phyloP scores from a whole-genome alignment of 2,329 filamentous ascomycete genomes.

The Blumeria graminis region DNA sequence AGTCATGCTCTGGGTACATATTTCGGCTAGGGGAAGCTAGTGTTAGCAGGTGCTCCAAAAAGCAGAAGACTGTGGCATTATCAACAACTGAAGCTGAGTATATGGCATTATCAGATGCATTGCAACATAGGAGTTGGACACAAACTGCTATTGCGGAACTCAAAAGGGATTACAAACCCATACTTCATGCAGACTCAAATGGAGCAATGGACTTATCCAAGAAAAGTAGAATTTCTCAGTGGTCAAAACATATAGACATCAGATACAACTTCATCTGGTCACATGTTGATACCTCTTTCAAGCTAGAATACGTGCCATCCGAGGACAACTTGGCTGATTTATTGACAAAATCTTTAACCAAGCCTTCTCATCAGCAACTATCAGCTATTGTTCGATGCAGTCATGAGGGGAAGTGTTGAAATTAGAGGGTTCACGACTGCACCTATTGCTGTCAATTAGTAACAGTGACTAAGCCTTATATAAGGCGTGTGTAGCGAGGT shows the following conservation, averaged over 20 bases:
- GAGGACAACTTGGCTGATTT: neutral
- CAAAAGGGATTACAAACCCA: neutral
- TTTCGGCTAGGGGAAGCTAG: neutral
- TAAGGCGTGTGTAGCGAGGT: no score
- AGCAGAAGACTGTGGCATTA: neutral
- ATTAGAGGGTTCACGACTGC: neutral
- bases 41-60: neutral
- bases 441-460: no score
- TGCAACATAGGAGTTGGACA: neutral
- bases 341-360: neutral
- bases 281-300: neutral
- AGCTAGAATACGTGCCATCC: neutral
- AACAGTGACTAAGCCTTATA: no score
- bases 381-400: neutral
- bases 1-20: neutral
- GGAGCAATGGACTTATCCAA: neutral
- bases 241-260: neutral
- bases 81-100: neutral
- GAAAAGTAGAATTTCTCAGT: neutral
- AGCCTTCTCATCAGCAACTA: neutral
- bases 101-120: neutral
- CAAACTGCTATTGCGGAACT: neutral
- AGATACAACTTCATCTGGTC: neutral
- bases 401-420: neutral
- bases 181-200: neutral